phyloP scores from a whole-genome alignment of 495 filamentous ascomycete species.

The Xylaria curta region DNA sequence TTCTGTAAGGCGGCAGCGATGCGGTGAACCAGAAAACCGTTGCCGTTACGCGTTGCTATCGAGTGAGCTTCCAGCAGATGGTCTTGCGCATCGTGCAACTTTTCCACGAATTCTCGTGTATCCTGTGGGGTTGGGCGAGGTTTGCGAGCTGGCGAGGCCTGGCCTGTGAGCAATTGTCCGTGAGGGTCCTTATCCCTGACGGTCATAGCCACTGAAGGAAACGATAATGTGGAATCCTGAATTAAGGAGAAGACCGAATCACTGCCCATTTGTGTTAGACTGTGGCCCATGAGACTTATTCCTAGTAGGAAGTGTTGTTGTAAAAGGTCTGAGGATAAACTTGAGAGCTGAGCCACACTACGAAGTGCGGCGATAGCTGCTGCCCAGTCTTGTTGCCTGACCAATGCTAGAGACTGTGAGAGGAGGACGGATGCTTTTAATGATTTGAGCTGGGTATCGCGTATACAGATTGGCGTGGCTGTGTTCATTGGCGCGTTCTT shows the following conservation, averaged over 20 bases:
- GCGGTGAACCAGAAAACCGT: conserved; percentile 57
- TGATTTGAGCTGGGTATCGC: conserved; percentile 62
- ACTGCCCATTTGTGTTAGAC: conserved; percentile 68
- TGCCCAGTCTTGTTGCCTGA: conserved; percentile 61
- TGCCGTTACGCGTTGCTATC: conserved; percentile 55
- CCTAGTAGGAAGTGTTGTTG: conserved; percentile 64
- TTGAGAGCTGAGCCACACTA: conserved; percentile 51
- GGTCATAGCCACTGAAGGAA: conserved; percentile 65
- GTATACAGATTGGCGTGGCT: conserved; percentile 37
- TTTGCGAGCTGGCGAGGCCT: conserved; percentile 37
- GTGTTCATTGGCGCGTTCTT: conserved; percentile 30
- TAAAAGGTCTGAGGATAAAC: conserved; percentile 47
- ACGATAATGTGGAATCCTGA: conserved; percentile 87
- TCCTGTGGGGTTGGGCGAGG: conserved; percentile 32
- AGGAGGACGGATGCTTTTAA: conserved; percentile 68
- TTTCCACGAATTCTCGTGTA: conserved; percentile 59
- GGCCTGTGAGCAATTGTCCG: conserved; percentile 26
- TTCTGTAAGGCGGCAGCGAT: conserved; percentile 66
- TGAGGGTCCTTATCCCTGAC: conserved; percentile 33
- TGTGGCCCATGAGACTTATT: conserved; percentile 62
- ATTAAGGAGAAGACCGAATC: conserved; percentile 89
- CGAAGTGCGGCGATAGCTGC: conserved; percentile 59
- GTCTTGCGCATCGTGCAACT: conserved; percentile 66
- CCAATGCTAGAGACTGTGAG: conserved; percentile 65
- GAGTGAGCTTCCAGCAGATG: conserved; percentile 62